phyloP scores from a whole-genome alignment of 2,329 filamentous ascomycete species.

The Aureobasidium vineae region DNA sequence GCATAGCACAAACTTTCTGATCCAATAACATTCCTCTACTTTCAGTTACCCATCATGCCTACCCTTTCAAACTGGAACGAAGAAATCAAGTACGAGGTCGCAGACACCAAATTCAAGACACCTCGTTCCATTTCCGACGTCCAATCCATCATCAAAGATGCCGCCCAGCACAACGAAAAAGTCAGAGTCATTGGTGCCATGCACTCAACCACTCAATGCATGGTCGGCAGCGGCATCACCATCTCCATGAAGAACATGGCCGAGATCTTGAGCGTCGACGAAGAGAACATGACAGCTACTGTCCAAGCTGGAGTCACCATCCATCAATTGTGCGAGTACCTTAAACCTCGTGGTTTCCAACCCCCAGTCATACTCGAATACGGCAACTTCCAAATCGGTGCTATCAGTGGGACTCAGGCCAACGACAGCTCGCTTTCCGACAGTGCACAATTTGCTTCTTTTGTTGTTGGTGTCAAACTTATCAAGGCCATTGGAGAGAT shows the following conservation, averaged over 20 bases:
- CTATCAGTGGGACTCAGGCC: slow-evolving; percentile 23
- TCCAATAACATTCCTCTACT: slow-evolving; percentile 1
- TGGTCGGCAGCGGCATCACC: slow-evolving; percentile 24
- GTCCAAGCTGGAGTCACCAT: slow-evolving; percentile 24
- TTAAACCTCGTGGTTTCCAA: slow-evolving; percentile 26
- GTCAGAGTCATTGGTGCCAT: slow-evolving; percentile 28
- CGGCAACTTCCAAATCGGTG: slow-evolving; percentile 28
- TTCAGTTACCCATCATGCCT: background rate
- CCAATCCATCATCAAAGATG: slow-evolving; percentile 25
- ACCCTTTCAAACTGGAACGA: slow-evolving; percentile 27
- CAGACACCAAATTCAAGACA: slow-evolving; percentile 26
- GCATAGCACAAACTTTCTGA: background rate
- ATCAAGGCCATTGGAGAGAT: slow-evolving; percentile 19
- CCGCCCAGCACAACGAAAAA: slow-evolving; percentile 14
- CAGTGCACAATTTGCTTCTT: slow-evolving; percentile 22
- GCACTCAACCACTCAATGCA: slow-evolving; percentile 27
- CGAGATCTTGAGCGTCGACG: slow-evolving; percentile 13
- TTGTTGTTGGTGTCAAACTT: slow-evolving; percentile 27
- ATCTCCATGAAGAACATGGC: slow-evolving; percentile 24
- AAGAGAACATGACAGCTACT: slow-evolving; percentile 25
- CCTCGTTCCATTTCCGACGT: slow-evolving; percentile 22
- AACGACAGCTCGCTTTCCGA: slow-evolving; percentile 25
- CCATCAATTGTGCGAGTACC: slow-evolving; percentile 24
- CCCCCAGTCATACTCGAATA: slow-evolving; percentile 28
- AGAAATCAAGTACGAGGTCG: slow-evolving; percentile 24